phyloP scores from a whole-genome alignment of 768 basidiomycete species.

The Boletales sp. region DNA sequence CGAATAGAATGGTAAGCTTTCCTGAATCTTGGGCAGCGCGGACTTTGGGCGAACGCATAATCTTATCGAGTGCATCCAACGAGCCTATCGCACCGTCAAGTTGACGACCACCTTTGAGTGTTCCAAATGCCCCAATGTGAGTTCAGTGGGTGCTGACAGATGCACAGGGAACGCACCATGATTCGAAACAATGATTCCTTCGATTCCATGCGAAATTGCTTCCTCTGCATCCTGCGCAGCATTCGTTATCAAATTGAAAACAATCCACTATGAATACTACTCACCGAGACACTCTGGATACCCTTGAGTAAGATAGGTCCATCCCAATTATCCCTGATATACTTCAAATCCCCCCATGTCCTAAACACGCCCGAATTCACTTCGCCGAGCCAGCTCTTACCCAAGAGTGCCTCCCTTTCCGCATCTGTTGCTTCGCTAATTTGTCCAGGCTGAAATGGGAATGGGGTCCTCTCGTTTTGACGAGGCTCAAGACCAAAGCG shows the following conservation, averaged over 20 bases:
- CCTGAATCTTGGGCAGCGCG: slow-evolving; percentile 56
- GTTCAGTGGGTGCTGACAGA: background rate
- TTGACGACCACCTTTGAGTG: slow-evolving; percentile 60
- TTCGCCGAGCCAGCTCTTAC: slow-evolving; percentile 70
- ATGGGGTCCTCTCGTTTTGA: slow-evolving; percentile 38
- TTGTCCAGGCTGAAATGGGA: slow-evolving; percentile 63
- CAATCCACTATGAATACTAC: slow-evolving; percentile 20
- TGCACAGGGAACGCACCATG: slow-evolving; percentile 23
- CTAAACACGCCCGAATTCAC: slow-evolving; percentile 58
- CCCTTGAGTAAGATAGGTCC: slow-evolving; percentile 77
- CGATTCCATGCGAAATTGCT: slow-evolving; percentile 41
- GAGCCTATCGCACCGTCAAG: slow-evolving; percentile 82
- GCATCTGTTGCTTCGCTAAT: slow-evolving; percentile 32
- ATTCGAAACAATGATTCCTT: slow-evolving; percentile 48
- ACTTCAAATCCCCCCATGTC: slow-evolving; percentile 68
- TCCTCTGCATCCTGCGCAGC: slow-evolving; percentile 44
- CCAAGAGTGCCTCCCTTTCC: slow-evolving; percentile 46
- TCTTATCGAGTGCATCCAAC: slow-evolving; percentile 66
- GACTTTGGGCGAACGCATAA: slow-evolving; percentile 61
- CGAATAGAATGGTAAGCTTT: slow-evolving; percentile 62
- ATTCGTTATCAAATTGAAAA: too few relatives aligned
- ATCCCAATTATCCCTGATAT: slow-evolving; percentile 71
- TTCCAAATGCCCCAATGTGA: background rate
- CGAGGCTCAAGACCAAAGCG: slow-evolving; percentile 43
- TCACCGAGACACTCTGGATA: slow-evolving; percentile 60